phyloP scores from a whole-genome alignment of 164 flowering plant genomes.

The Saururus chinensis region DNA sequence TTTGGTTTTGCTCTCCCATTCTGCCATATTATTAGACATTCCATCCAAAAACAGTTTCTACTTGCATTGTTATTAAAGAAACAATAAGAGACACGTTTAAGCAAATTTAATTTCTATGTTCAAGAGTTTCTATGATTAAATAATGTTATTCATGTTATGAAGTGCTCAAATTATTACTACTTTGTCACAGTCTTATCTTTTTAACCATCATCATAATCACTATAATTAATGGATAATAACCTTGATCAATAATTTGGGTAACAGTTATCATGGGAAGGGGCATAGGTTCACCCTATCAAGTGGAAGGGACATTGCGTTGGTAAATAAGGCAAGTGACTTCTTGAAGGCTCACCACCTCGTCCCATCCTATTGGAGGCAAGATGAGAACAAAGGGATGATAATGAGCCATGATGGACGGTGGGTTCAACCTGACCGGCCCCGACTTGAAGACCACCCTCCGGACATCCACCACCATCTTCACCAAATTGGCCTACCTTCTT shows the following conservation, averaged over 20 bases:
- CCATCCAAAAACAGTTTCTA: too few relatives aligned
- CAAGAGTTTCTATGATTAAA: too few relatives aligned
- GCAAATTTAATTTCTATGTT: too few relatives aligned
- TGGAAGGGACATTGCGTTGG: constrained; percentile 4
- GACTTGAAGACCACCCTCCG: neutral
- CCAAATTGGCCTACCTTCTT: neutral
- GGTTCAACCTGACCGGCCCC: constrained; percentile 30
- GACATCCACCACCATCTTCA: constrained; percentile 17
- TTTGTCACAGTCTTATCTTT: neutral
- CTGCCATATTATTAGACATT: too few relatives aligned
- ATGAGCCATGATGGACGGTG: neutral
- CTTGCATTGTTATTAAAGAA: too few relatives aligned
- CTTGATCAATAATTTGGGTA: neutral
- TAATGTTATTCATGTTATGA: too few relatives aligned
- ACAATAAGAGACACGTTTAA: too few relatives aligned
- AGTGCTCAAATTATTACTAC: neutral
- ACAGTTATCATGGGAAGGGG: constrained; percentile 3
- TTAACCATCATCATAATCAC: neutral
- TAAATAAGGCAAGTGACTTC: neutral
- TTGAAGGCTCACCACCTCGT: constrained; percentile 1
- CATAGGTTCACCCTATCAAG: constrained; percentile 6
- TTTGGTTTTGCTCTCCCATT: too few relatives aligned
- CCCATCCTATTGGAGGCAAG: constrained; percentile 4
- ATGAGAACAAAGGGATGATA: constrained; percentile 22
- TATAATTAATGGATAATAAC: too few relatives aligned